Base-by-base conservation (phyloP, 352 stramenopile genomes). In the Sclerospora graminicola region DNA sequence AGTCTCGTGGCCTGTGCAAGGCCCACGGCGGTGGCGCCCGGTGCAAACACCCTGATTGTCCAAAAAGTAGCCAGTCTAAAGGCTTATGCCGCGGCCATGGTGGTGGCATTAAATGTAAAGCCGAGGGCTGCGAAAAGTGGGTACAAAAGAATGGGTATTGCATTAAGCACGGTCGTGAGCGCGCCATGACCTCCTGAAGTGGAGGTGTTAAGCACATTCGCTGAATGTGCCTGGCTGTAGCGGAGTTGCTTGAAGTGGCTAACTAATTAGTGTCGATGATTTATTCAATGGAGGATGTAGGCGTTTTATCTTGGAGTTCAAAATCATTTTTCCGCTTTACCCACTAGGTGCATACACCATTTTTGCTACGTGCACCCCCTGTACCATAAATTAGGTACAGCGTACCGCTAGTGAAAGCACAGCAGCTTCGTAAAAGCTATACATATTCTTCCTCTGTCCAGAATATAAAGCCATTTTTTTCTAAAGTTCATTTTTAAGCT, bases 91-190 rank as follows among this genome's bases (percentile, higher is more conserved):
- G 80, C 40, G 80, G 78, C 41, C 80, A 92, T 45, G 80, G 78
- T 41, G 80, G 80, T 23, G 80, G 78, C 44, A 87, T 90, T 46
- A 89, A 89, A 57, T 92, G 80, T 49, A 92, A 89, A 54, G 73
- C 79, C 29, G 76, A 87, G 36, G 75, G 80, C 11, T 92, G 80
- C 41, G 80, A 89, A 44, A 92, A 92, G 59, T 89, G 80, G 78
- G 78, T 90, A 51, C 80, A 92, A 62, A 89, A 87, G 66, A 90
- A 90, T 49, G 80, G 78, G 39, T 92, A 88, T 57, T 92, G 80
- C 60, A 90, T 90, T 58, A 89, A 90, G 63, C 80, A 92, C 55
- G 80, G 78, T 40, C 78, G 80, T 52, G 80, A 90, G 51, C 65
- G 58, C 52, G 44, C 75, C 15, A 69, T 77, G 65, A 82, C 62